Evolutionary conservation across 2,329 filamentous ascomycete genomes (phyloP), one percentile per base, ranked within the genome.

Genomic region (Penicillium capsulatum): DNA sequence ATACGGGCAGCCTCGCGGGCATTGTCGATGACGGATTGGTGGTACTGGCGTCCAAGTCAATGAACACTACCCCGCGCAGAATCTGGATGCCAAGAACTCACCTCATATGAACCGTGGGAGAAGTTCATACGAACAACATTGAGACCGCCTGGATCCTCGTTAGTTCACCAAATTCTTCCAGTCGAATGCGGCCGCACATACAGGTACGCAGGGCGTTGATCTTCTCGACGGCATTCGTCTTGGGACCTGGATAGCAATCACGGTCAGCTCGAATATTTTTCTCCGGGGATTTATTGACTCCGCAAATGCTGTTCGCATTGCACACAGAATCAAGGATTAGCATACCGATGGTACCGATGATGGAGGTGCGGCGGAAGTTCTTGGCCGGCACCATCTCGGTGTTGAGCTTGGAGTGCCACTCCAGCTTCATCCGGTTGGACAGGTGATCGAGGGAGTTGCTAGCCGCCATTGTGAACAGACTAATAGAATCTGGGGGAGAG

Each of bases 121-220:
- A 97, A 97, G 84, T 98, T 98, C 92, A 98, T 98, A 74, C 92
- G 91, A 57, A 97, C 92, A 56, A 98, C 89, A 73, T 97, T 97
- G 61, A 97, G 83, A 71, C 92, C 92, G 53, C 84, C 84, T 73
- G 51, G 54, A 34, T 14, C 22, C 26, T n/a, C 30, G 38, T 57
- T 36, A 42, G 41, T 34, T 29, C 47, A 54, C 41, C 40, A 47
- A 9, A n/a, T 20, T 13, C 9, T 27, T 26, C 11, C 8, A n/a
- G 19, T 22, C 19, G 19, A 9, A 22, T 22, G 19, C 19, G 19
- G 19, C 53, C 38, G 20, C 19, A 31, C 60, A 41, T 65, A 76
- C 75, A 71, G 64, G 77, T 79, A 68, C 91, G 87, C 60, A 98
- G 86, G 68, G 83, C 79, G 73, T 97, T 97, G 75, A 98, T 94